Evolutionary conservation across 768 basidiomycete genomes (phyloP).

Genomic region (Xanthoconium purpureum): DNA sequence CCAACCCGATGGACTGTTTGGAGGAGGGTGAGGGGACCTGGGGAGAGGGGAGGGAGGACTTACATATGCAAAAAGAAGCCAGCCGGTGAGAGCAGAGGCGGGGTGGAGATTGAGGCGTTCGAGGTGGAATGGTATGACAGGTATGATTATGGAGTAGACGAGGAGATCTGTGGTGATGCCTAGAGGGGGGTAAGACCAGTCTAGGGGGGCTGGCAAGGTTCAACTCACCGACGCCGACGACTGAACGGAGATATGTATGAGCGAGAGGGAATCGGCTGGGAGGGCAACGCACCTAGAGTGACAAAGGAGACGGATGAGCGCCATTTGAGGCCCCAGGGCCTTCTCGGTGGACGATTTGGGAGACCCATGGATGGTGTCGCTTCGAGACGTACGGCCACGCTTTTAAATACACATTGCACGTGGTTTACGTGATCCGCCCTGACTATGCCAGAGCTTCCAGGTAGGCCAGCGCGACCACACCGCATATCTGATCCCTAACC

Average conservation of each 20-base stretch:
- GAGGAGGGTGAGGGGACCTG: conserved; percentile 2
- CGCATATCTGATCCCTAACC: not conserved
- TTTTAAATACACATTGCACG: not conserved
- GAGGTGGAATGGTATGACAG: conserved; percentile 63
- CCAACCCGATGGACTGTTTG: conserved; percentile 52
- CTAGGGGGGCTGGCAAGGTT: not conserved
- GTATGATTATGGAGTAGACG: conserved; percentile 61
- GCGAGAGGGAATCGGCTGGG: not conserved
- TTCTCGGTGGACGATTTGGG: not conserved
- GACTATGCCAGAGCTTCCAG: conserved; percentile 27
- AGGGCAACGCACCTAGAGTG: conserved; percentile 39
- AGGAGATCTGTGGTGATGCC: conserved; percentile 49
- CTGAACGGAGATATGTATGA: conserved; percentile 20
- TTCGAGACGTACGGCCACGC: too few relatives aligned
- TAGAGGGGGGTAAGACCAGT: conserved; percentile 7
- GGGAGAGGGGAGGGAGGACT: not conserved
- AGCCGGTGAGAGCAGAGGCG: conserved; percentile 53
- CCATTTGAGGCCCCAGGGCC: conserved; percentile 51
- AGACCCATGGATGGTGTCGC: conserved; percentile 11
- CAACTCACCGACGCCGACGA: conserved; percentile 48
- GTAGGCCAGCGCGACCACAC: conserved; percentile 25
- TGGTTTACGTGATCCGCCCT: not conserved
- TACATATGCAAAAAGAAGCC: conserved; percentile 60
- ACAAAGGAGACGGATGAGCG: conserved; percentile 56
- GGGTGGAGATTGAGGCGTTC: conserved; percentile 43